Percentiles rank a stretch among this genome's conserved stretches.
Conservation (phyloP, 1,284 basidiomycete genomes). For the Entoloma clypeatum region DNA sequence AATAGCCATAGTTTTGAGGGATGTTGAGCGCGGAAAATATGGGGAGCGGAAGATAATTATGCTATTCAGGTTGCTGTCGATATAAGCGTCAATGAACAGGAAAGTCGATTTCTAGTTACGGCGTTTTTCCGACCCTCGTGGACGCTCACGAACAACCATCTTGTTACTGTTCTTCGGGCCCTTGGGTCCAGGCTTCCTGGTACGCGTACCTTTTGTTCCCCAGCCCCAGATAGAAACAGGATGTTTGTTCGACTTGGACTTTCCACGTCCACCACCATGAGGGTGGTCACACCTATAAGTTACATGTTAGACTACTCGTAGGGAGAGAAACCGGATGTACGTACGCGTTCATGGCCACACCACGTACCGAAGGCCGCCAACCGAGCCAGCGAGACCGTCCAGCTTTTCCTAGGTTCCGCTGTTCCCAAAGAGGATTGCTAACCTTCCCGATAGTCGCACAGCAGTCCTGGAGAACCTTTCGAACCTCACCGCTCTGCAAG, state of each 20-base stretch:
- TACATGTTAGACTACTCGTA: constrained; percentile 12
- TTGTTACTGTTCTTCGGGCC: constrained; percentile 91
- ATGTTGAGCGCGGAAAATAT: too few species aligned
- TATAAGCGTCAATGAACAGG: too few species aligned
- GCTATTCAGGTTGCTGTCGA: too few species aligned
- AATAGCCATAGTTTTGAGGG: too few species aligned
- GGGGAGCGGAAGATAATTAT: too few species aligned
- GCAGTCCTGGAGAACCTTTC: constrained; percentile 80
- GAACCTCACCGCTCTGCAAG: constrained; percentile 90
- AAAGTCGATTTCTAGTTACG: constrained; percentile 30
- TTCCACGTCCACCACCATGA: constrained; percentile 97
- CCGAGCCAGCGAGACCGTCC: constrained; percentile 90
- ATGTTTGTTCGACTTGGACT: constrained; percentile 94
- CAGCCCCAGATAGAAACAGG: constrained; percentile 90
- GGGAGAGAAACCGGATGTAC: constrained; percentile 27
- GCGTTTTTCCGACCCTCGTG: constrained; percentile 77
- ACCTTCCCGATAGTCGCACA: constrained; percentile 90
- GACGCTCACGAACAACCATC: constrained; percentile 88
- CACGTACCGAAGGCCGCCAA: constrained; percentile 82
- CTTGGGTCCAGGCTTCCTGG: constrained; percentile 85
- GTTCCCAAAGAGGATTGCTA: constrained; percentile 90
- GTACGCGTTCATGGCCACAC: constrained; percentile 97
- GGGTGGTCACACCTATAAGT: constrained; percentile 80
- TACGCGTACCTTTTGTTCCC: constrained; percentile 89
- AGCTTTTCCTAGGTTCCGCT: constrained; percentile 85